phyloP scores from a whole-genome alignment of 345 rosid genomes.

The Acer campestre region DNA sequence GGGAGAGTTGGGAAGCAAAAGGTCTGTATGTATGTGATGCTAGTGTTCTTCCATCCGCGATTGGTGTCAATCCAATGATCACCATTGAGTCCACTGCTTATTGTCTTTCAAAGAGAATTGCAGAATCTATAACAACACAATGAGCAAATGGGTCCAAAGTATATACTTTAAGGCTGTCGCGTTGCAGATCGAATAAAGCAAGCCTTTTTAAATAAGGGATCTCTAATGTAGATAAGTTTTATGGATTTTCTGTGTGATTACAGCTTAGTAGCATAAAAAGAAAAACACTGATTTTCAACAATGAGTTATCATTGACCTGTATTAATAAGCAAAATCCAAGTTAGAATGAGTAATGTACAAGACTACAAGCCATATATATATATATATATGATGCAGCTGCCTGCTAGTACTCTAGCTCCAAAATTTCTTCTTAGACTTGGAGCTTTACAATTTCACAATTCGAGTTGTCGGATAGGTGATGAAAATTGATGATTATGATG shows the following conservation, averaged over 20 bases:
- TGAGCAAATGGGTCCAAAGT: too few relatives aligned
- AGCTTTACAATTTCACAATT: slow-evolving; percentile 14
- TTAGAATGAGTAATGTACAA: slow-evolving; percentile 11
- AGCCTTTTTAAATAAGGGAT: not conserved
- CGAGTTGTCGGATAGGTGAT: slow-evolving; percentile 6
- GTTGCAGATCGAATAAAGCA: not conserved
- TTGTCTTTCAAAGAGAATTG: slow-evolving; percentile 55
- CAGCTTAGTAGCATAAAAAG: not conserved
- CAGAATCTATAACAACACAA: slow-evolving; percentile 29
- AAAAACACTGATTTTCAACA: not conserved
- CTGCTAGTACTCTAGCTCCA: not conserved
- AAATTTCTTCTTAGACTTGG: slow-evolving; percentile 12
- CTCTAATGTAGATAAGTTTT: not conserved
- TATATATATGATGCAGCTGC: not conserved
- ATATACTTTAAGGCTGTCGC: too few relatives aligned
- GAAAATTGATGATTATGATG: slow-evolving; percentile 6
- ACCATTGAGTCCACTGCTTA: slow-evolving; percentile 71
- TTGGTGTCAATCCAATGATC: slow-evolving; percentile 77
- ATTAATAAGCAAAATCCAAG: slow-evolving; percentile 15
- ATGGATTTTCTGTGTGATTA: too few relatives aligned
- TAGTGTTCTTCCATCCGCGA: slow-evolving; percentile 61
- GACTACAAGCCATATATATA: not conserved
- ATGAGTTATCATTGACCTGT: slow-evolving; percentile 4
- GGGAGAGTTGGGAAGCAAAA: slow-evolving; percentile 68
- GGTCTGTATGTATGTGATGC: slow-evolving; percentile 59